Evolutionary conservation across 2,329 filamentous ascomycete genomes (phyloP), one percentile per base, ranked within the genome.

Genomic region (Nemania sp.): DNA sequence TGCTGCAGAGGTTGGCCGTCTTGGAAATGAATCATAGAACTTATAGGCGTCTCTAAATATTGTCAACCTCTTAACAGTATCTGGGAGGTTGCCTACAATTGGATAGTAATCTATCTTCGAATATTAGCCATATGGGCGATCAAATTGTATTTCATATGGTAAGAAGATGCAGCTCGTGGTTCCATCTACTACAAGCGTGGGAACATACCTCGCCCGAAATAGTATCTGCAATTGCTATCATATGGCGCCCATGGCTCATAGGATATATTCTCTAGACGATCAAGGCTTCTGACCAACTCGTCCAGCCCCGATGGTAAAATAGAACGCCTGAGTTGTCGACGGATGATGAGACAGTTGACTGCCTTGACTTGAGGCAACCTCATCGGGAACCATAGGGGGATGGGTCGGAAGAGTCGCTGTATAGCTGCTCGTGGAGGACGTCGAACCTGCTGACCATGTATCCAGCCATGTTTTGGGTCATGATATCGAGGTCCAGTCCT

Each of bases 181-280:
- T 52, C 42, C 42, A 42, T 52, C n/a, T n/a, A n/a, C n/a, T n/a
- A n/a, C n/a, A n/a, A n/a, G n/a, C n/a, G n/a, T n/a, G n/a, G n/a
- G n/a, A n/a, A n/a, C n/a, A n/a, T n/a, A n/a, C n/a, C n/a, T n/a
- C n/a, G n/a, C n/a, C n/a, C n/a, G n/a, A n/a, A n/a, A 52, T 52
- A 43, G 37, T 52, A 52, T 52, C 49, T 52, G 49, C 5, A 1
- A 25, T 17, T 49, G 46, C 46, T 6, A 69, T 57, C 64, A 32
- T 12, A 66, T 60, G 67, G 53, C 64, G 67, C 70, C 74, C 73
- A 77, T 20, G 71, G 73, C 62, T 78, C 74, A 40, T 72, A 73
- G 53, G 62, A 54, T 12, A 75, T 58, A 52, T 63, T 60, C 43
- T 75, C 68, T 46, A 77, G 58, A 42, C 68, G 49, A 52, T 20